These are phyloP conservation scores for Rhodotorula glutinis DNA, from an alignment of 1,284 basidiomycete genomes.

Conservation along the genomic window DNA sequence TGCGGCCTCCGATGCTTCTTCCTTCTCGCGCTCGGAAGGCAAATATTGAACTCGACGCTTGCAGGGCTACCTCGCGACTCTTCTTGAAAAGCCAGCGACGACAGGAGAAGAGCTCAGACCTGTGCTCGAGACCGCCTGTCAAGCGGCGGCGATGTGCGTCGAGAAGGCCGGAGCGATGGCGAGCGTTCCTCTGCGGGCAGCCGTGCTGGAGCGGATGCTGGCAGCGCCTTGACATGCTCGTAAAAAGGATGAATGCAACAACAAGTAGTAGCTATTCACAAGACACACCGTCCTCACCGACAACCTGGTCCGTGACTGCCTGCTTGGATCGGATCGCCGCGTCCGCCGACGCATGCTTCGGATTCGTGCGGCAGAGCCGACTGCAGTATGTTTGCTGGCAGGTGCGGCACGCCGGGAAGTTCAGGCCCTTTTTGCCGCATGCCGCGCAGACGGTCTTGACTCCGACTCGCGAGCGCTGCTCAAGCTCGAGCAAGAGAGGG, in stretches of 20 bases:
- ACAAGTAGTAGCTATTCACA: no score
- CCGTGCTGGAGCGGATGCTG: conserved; percentile 28
- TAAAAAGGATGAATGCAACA: no score
- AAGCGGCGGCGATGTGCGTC: conserved; percentile 41
- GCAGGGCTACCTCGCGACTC: conserved; percentile 36
- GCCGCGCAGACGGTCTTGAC: conserved; percentile 37
- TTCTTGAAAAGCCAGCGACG: conserved; percentile 10
- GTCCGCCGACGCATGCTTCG: neutral
- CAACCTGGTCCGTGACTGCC: neutral
- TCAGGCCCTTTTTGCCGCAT: conserved; percentile 39
- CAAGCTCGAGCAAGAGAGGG: conserved; percentile 41
- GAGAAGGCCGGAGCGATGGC: conserved; percentile 43
- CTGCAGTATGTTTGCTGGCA: conserved; percentile 28
- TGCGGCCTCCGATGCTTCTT: conserved; percentile 15
- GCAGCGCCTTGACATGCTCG: neutral
- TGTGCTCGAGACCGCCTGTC: conserved; percentile 29
- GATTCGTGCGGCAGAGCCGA: conserved; percentile 22
- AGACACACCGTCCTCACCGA: no score
- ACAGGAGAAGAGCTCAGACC: conserved; percentile 1
- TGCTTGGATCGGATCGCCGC: neutral
- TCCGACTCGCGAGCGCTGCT: conserved; percentile 35
- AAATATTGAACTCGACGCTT: no score
- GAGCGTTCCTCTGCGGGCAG: conserved; percentile 34
- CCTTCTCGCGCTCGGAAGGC: no score
- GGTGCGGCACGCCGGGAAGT: conserved; percentile 33